These are phyloP conservation scores for Endotrypanum monterogeii DNA, from an alignment of 208 protist species.

Conservation along the genomic window DNA sequence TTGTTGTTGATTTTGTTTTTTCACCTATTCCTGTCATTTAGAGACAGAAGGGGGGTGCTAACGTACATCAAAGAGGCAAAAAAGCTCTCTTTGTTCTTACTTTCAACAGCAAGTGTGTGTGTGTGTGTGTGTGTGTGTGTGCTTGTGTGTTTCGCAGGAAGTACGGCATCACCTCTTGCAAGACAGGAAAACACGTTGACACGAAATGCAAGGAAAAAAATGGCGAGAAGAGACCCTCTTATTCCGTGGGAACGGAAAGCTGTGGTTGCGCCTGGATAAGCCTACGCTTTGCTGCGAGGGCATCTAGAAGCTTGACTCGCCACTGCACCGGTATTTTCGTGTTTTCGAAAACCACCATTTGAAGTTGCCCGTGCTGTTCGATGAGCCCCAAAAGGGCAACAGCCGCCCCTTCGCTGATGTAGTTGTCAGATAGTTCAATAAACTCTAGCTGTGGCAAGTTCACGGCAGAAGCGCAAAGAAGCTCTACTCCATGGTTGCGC, in stretches of 20 bases:
- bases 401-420: constrained; percentile 88
- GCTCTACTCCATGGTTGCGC: constrained; percentile 75
- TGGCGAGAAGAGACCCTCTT: neutral
- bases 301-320: constrained; percentile 63
- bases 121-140: too few species aligned
- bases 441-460: constrained; percentile 61
- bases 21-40: neutral
- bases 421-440: constrained; percentile 90
- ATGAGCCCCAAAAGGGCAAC: constrained; percentile 59
- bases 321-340: constrained; percentile 86
- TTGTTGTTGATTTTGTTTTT: neutral
- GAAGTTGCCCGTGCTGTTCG: constrained; percentile 56
- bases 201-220: neutral
- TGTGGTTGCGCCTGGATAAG: neutral
- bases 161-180: neutral
- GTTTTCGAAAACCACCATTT: constrained; percentile 73
- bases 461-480: constrained; percentile 43
- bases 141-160: neutral
- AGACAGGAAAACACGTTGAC: neutral
- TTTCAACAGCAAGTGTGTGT: neutral
- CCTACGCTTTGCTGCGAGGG: constrained; percentile 45
- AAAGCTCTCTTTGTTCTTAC: neutral
- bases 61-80: constrained; percentile 1
- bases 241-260: constrained; percentile 2
- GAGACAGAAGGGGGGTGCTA: neutral